phyloP scores from a whole-genome alignment of 441 rosid genomes.

The Capsella rubella region DNA sequence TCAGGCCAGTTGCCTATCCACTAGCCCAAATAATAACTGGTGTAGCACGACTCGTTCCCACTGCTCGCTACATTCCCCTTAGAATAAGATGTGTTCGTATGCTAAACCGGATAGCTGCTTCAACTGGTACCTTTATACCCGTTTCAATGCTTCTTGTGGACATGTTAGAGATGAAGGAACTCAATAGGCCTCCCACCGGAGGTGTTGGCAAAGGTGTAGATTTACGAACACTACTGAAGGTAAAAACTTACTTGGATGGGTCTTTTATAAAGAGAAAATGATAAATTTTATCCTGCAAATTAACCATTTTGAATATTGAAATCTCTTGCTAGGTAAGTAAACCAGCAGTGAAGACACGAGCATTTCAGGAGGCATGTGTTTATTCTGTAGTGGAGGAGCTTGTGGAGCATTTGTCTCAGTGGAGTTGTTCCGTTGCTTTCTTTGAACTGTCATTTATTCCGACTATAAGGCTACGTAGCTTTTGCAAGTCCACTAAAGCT shows the following conservation, averaged over 20 bases:
- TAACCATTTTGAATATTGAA: constrained; percentile 8
- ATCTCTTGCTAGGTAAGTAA: constrained; percentile 69
- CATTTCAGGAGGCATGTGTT: constrained; percentile 95
- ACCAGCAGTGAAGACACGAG: constrained; percentile 84
- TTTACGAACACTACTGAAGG: constrained; percentile 75
- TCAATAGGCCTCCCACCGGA: constrained; percentile 82
- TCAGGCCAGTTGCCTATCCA: constrained; percentile 91
- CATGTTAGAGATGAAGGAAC: constrained; percentile 98
- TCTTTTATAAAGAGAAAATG: neutral
- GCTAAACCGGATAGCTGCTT: constrained; percentile 84
- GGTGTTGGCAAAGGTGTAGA: constrained; percentile 93
- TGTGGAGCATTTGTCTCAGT: constrained; percentile 88
- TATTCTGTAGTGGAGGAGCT: constrained; percentile 86
- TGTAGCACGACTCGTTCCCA: constrained; percentile 90
- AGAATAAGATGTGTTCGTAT: constrained; percentile 88
- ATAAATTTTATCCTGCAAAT: neutral
- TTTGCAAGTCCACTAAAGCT: constrained; percentile 80
- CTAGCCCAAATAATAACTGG: constrained; percentile 86
- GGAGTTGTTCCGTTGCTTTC: constrained; percentile 90
- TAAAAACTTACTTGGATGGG: constrained; percentile 35
- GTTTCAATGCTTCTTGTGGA: constrained; percentile 91
- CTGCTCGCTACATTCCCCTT: constrained; percentile 91
- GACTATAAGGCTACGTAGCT: constrained; percentile 70
- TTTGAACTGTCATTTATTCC: constrained; percentile 88
- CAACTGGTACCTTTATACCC: constrained; percentile 82